Conservation (phyloP, 345 rosid species). For the Combretum micranthum region DNA sequence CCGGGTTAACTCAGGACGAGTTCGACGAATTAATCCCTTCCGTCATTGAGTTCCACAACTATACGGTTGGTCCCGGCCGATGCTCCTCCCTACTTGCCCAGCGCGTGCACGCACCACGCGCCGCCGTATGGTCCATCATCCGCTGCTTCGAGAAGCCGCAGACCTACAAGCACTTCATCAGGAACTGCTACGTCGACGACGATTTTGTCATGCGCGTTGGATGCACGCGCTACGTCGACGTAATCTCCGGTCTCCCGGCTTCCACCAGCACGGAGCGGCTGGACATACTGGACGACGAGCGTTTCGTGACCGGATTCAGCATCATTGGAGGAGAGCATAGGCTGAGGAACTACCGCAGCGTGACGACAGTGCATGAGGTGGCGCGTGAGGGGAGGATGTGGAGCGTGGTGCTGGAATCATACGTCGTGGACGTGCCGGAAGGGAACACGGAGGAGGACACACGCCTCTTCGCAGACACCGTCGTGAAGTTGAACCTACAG, state of each 20-base stretch:
- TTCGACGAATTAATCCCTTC: slow-evolving; percentile 32
- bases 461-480: slow-evolving; percentile 75
- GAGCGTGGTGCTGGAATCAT: slow-evolving; percentile 76
- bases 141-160: slow-evolving; percentile 73
- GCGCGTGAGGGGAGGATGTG: slow-evolving; percentile 40
- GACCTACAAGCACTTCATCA: slow-evolving; percentile 83
- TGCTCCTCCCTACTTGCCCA: slow-evolving; percentile 75
- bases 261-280: slow-evolving; percentile 75
- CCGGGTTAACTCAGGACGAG: slow-evolving; percentile 48
- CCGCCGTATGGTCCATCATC: slow-evolving; percentile 63
- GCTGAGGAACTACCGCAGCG: slow-evolving; percentile 70
- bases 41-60: slow-evolving; percentile 61
- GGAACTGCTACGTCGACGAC: slow-evolving; percentile 40
- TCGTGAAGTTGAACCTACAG: slow-evolving; percentile 76
- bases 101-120: slow-evolving; percentile 47
- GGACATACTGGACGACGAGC: slow-evolving; percentile 61
- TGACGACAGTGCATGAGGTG: slow-evolving; percentile 61
- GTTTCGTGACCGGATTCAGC: slow-evolving; percentile 56
- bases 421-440: slow-evolving; percentile 83
- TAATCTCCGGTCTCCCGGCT: slow-evolving; percentile 77
- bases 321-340: slow-evolving; percentile 82
- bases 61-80: slow-evolving; percentile 36
- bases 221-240: slow-evolving; percentile 65
- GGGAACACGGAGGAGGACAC: slow-evolving; percentile 96
- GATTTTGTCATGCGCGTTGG: slow-evolving; percentile 51